Evolutionary conservation across 805 yeast species (phyloP).

Genomic region (Candida awuae): DNA sequence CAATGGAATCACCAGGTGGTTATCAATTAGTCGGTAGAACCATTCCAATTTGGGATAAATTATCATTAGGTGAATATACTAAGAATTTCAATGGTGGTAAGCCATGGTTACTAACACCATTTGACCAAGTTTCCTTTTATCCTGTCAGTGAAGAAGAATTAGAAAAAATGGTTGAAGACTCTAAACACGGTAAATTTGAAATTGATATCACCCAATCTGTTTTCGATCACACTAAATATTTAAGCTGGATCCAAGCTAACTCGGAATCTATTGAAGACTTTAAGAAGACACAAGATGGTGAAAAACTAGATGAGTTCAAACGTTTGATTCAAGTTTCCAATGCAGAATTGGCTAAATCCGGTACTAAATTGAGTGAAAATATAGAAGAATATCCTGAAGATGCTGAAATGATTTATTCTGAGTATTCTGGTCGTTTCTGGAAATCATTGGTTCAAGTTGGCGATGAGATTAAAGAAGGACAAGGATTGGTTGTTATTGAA

Average conservation of each 20-base stretch:
- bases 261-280: conserved; percentile 63
- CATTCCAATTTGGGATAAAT: conserved; percentile 95
- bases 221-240: conserved; percentile 75
- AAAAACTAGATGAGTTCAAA: conserved; percentile 79
- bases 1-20: conserved; percentile 98
- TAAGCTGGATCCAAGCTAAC: conserved; percentile 70
- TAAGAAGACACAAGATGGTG: conserved; percentile 63
- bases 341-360: conserved; percentile 54
- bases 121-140: conserved; percentile 91
- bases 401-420: conserved; percentile 83
- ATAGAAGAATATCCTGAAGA: conserved; percentile 61
- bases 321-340: conserved; percentile 73
- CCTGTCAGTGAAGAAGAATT: conserved; percentile 84
- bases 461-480: conserved; percentile 62
- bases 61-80: conserved; percentile 62
- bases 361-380: conserved; percentile 36
- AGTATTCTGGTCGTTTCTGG: conserved; percentile 97
- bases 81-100: conserved; percentile 35
- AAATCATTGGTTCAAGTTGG: conserved; percentile 78
- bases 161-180: conserved; percentile 61
- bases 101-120: conserved; percentile 90
- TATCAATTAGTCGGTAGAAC: conserved; percentile 95
- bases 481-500: conserved; percentile 81
- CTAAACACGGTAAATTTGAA: conserved; percentile 70
- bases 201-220: conserved; percentile 69